Base-by-base conservation (phyloP, 495 filamentous ascomycete species). In the Amniculicola lignicola region DNA sequence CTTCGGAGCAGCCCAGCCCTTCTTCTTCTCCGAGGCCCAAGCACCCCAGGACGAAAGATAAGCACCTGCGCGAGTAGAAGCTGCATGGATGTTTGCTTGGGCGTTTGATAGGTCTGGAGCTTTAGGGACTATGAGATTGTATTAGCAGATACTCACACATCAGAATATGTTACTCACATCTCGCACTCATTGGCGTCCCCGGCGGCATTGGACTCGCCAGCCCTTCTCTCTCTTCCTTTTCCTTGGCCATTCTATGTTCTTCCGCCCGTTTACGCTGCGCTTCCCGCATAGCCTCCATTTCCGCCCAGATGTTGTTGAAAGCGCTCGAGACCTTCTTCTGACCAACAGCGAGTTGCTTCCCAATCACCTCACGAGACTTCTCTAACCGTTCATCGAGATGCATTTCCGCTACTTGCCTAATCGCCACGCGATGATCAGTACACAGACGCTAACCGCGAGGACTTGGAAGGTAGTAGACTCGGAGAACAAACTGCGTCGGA, bases 41-140 rank as follows among this genome's bases (percentile, higher is more conserved):
- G 82, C 73, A n/a, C 90, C 85, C 94, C 94, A 97, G 22, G 89
- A 94, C 43, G 85, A 90, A 41, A 98, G 77, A 63, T 96, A 98
- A 4, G 92, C 86, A 15, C 89, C 80, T 9, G 92, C 92, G 57
- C 84, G 85, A 58, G 83, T 79, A 9, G 85, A 73, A 0, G 87
- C 87, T 1, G 82, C 82, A 51, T 76, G 78, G 12, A 83, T 79
- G 4, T 84, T 78, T 41, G 84, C 81, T 69, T 89, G 86, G 0
- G 86, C 82, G 59, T 84, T 80, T 9, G 74, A 71, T 11, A 84
- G 64, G 58, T 93, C 86, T 19, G 78, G 76, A 19, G 68, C 74
- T 59, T 69, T 69, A 33, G 63, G 50, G 22, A 60, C 58, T 43
- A 61, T 45, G n/a, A n/a, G n/a, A 61, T 59, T 40, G 57, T 53